A percentile compares a stretch with the other conserved stretches of the same genome.
These are phyloP conservation scores for Hyaloscypha finlandica DNA, from an alignment of 495 filamentous ascomycete species.

Conservation along the genomic window DNA sequence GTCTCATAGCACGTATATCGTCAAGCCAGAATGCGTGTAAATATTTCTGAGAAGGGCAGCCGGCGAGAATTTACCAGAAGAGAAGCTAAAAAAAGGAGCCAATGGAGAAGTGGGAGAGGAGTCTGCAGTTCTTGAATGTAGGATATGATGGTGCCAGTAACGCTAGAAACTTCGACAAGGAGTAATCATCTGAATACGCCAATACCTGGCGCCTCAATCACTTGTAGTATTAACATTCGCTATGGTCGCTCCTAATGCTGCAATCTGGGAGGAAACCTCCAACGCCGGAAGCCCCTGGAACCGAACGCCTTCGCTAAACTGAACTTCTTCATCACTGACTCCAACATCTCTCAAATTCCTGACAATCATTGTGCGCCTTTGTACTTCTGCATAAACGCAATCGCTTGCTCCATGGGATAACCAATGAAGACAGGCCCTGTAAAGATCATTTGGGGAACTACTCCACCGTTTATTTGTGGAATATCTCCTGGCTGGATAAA, in stretches of 20 bases:
- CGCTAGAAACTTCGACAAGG: too few species aligned
- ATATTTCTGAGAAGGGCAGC: slow-evolving; percentile 23
- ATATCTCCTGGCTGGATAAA: slow-evolving; percentile 27
- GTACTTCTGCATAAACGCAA: slow-evolving; percentile 64
- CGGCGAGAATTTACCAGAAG: slow-evolving; percentile 11
- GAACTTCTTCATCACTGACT: background rate
- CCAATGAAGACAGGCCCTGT: slow-evolving; percentile 90
- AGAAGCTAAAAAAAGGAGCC: background rate
- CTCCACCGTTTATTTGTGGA: slow-evolving; percentile 11
- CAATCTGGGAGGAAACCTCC: background rate
- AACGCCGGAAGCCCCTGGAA: background rate
- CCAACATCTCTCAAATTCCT: background rate
- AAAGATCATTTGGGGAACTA: slow-evolving; percentile 66
- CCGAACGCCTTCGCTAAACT: slow-evolving; percentile 21
- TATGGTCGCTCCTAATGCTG: background rate
- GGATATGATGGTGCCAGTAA: too few species aligned
- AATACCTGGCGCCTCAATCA: too few species aligned
- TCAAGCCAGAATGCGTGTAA: slow-evolving; percentile 30
- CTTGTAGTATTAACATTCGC: background rate
- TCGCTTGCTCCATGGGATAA: slow-evolving; percentile 77
- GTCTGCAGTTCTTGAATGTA: too few species aligned
- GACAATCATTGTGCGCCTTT: slow-evolving; percentile 21
- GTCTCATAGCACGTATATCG: slow-evolving; percentile 40
- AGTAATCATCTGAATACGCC: too few species aligned
- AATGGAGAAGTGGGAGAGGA: background rate